Conservation (phyloP, 2,329 filamentous ascomycete species). For the Talaromyces albobiverticillius region DNA sequence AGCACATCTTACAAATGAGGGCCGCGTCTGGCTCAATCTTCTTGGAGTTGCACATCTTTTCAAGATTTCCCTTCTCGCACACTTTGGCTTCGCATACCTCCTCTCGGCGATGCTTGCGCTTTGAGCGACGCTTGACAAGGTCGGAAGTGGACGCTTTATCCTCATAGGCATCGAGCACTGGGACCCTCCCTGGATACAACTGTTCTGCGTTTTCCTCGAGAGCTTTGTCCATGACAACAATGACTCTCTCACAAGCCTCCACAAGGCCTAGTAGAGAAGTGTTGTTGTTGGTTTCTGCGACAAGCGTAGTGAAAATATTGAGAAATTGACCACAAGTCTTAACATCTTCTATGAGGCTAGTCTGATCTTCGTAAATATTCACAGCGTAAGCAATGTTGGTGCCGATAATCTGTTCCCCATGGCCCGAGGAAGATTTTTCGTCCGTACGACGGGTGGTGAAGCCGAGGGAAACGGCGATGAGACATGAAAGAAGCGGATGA, state of each 20-base stretch:
- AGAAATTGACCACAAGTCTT: conserved; percentile 7
- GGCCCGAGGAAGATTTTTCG: background rate
- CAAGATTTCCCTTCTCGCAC: conserved; percentile 13
- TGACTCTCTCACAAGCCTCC: conserved; percentile 6
- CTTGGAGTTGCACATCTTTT: conserved; percentile 11
- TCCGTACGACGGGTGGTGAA: conserved; percentile 3
- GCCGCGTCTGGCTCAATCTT: conserved; percentile 7
- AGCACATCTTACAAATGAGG: conserved; percentile 18
- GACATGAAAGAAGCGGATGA: conserved; percentile 1
- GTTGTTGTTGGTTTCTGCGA: background rate
- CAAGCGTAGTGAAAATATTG: background rate
- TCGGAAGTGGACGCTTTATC: background rate
- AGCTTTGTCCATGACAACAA: background rate
- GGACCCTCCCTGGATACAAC: too few species aligned
- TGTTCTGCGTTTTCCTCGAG: background rate
- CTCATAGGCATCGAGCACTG: background rate
- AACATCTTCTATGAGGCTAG: background rate
- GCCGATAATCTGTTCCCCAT: background rate
- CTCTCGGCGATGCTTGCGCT: conserved; percentile 4
- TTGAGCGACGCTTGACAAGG: background rate
- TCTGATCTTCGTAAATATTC: conserved; percentile 1
- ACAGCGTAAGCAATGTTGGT: background rate
- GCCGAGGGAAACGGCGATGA: conserved; percentile 10
- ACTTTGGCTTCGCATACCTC: conserved; percentile 15
- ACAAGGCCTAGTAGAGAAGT: background rate